Percentiles rank a stretch among this genome's conserved stretches.
These are phyloP conservation scores for Leccinum ochraceum DNA, from an alignment of 768 basidiomycete species.

Conservation along the genomic window DNA sequence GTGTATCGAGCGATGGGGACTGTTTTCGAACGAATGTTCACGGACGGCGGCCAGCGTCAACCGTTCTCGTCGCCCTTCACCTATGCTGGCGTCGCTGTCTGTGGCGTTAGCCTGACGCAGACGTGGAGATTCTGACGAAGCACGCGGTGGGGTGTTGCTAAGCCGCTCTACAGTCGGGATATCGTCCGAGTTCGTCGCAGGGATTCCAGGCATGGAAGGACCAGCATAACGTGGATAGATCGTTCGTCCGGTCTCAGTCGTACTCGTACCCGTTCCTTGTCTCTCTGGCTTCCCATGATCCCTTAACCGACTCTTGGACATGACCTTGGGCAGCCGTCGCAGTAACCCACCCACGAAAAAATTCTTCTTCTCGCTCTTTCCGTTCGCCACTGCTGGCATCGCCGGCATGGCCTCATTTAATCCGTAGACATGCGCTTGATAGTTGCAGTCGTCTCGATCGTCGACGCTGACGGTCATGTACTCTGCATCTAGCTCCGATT, in stretches of 20 bases:
- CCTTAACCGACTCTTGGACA: conserved; percentile 32
- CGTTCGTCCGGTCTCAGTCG: conserved; percentile 15
- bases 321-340: conserved; percentile 35
- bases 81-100: conserved; percentile 24
- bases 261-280: conserved; percentile 13
- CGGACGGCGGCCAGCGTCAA: conserved; percentile 26
- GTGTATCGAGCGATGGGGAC: conserved; percentile 13
- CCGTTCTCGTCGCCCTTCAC: conserved; percentile 28
- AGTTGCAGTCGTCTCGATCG: conserved; percentile 20
- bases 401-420: conserved; percentile 23
- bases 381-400: conserved; percentile 19
- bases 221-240: conserved; percentile 24
- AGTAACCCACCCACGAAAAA: conserved; percentile 33
- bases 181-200: conserved; percentile 29
- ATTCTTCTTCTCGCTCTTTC: conserved; percentile 34
- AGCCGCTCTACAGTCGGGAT: conserved; percentile 32
- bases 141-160: conserved; percentile 23
- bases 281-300: conserved; percentile 27
- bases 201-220: conserved; percentile 20
- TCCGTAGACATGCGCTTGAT: conserved; percentile 25
- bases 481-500: conserved; percentile 35
- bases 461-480: conserved; percentile 36
- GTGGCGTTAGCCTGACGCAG: conserved; percentile 14
- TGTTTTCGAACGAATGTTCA: conserved; percentile 25
- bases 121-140: conserved; percentile 27